phyloP scores from a whole-genome alignment of 2,329 filamentous ascomycete genomes.

The Sclerotinia nivalis region DNA sequence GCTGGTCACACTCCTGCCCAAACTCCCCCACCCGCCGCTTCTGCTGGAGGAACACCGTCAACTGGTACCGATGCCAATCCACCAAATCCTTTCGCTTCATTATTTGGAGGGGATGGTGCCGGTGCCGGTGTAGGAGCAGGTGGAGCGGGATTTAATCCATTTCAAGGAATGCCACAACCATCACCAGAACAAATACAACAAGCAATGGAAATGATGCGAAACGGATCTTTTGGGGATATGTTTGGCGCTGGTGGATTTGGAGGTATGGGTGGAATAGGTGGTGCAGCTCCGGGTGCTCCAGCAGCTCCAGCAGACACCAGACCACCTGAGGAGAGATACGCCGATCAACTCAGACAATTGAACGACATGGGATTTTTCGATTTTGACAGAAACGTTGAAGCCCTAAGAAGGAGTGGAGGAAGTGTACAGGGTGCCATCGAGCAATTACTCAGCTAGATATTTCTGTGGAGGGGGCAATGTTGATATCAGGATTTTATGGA shows the following conservation, averaged over 20 bases:
- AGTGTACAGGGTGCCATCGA: conserved; percentile 92
- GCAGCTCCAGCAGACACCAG: conserved; percentile 71
- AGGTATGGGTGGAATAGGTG: conserved; percentile 19
- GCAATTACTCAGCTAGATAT: conserved; percentile 55
- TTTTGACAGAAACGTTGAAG: conserved; percentile 89
- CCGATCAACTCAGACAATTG: conserved; percentile 83
- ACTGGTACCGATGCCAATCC: conserved; percentile 42
- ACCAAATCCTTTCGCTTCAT: conserved; percentile 66
- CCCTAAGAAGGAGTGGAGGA: conserved; percentile 82
- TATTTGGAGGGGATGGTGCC: conserved; percentile 54
- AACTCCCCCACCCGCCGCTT: conserved; percentile 39
- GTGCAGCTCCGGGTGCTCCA: conserved; percentile 48
- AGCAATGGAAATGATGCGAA: conserved; percentile 48
- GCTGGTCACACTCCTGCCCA: conserved; percentile 36
- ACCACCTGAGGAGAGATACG: conserved; percentile 91
- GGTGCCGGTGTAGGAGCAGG: conserved; percentile 18
- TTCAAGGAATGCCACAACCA: conserved; percentile 49
- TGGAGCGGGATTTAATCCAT: conserved; percentile 41
- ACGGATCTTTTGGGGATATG: conserved; percentile 33
- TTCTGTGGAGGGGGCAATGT: background rate
- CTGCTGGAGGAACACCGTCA: conserved; percentile 30
- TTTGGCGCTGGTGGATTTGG: conserved; percentile 29
- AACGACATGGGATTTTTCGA: conserved; percentile 99
- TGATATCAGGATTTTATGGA: conserved; percentile 14
- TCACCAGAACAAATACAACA: conserved; percentile 58